Conservation (phyloP, 371 early-diverging fungal species). For the Mortierella sp. region DNA sequence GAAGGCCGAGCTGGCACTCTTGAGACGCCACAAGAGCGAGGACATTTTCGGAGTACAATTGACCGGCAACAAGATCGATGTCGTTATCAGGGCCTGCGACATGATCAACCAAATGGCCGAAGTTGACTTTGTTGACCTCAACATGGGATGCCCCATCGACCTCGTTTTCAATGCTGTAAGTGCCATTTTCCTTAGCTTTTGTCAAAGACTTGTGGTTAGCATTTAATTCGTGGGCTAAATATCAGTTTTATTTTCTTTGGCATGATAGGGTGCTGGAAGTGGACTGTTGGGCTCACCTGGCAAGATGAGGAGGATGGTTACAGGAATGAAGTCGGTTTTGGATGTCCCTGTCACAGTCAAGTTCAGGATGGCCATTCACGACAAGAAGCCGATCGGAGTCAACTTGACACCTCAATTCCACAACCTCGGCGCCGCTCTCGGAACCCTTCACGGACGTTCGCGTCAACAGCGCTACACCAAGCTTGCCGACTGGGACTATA, state of each 20-base stretch:
- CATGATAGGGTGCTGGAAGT: slow-evolving; percentile 83
- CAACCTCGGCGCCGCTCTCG: slow-evolving; percentile 70
- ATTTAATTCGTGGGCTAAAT: not conserved
- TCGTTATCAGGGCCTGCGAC: slow-evolving; percentile 77
- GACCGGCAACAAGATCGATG: slow-evolving; percentile 78
- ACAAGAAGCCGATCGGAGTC: slow-evolving; percentile 77
- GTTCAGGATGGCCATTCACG: slow-evolving; percentile 86
- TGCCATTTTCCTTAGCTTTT: not conserved
- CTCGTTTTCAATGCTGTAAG: slow-evolving; percentile 76
- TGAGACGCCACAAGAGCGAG: slow-evolving; percentile 89
- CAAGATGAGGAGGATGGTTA: slow-evolving; percentile 82
- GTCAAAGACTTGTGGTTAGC: not conserved
- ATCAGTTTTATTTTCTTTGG: not conserved
- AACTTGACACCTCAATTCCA: slow-evolving; percentile 79
- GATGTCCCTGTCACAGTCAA: slow-evolving; percentile 93
- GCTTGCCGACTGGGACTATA: slow-evolving; percentile 94
- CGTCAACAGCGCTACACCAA: slow-evolving; percentile 94
- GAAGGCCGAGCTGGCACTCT: slow-evolving; percentile 89
- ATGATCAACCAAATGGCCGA: slow-evolving; percentile 74
- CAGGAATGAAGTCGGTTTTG: slow-evolving; percentile 77
- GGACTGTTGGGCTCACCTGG: slow-evolving; percentile 80
- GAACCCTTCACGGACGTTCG: slow-evolving; percentile 91
- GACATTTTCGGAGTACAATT: slow-evolving; percentile 95
- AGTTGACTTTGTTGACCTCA: slow-evolving; percentile 96
- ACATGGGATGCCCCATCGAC: slow-evolving; percentile 97